A percentile compares a stretch with the other conserved stretches of the same genome.
These are phyloP conservation scores for Coniferiporia weirii DNA, from an alignment of 1,284 basidiomycete species.

Conservation along the genomic window DNA sequence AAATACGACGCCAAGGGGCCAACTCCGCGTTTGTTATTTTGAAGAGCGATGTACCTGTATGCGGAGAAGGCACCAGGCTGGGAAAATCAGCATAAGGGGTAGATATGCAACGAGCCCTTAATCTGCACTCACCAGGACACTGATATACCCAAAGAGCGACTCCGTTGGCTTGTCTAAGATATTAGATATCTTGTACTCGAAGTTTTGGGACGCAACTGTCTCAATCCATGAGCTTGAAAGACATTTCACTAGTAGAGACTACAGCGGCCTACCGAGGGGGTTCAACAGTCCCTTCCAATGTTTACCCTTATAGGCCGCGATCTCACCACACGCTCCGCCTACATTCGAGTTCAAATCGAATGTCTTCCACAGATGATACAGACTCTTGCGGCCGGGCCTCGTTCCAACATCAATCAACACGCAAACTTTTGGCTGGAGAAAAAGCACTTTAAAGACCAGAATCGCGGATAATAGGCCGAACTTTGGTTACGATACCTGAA, in stretches of 20 bases:
- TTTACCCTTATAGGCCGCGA: conserved; percentile 89
- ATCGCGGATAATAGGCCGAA: background rate
- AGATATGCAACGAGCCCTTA: background rate
- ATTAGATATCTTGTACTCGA: conserved; percentile 90
- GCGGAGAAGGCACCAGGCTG: conserved; percentile 95
- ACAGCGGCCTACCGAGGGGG: conserved; percentile 60
- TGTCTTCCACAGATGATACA: conserved; percentile 93
- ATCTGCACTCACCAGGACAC: conserved; percentile 54
- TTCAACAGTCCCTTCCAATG: conserved; percentile 79
- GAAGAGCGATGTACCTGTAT: conserved; percentile 84
- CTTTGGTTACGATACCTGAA: conserved; percentile 50
- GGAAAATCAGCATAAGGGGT: conserved; percentile 12
- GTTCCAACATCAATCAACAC: conserved; percentile 93
- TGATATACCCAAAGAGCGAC: conserved; percentile 89
- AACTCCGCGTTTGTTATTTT: conserved; percentile 80
- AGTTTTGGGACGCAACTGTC: conserved; percentile 90
- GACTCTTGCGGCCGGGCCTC: conserved; percentile 74
- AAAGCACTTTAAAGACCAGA: background rate
- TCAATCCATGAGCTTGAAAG: background rate
- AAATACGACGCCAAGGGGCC: conserved; percentile 96
- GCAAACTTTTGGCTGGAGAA: conserved; percentile 75
- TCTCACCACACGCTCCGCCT: conserved; percentile 93
- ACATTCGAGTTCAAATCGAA: conserved; percentile 93
- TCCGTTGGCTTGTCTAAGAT: conserved; percentile 96
- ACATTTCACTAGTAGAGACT: background rate